These are phyloP conservation scores for Trichoderma polysporum DNA, from an alignment of 2,329 filamentous ascomycete genomes.

Conservation along the genomic window DNA sequence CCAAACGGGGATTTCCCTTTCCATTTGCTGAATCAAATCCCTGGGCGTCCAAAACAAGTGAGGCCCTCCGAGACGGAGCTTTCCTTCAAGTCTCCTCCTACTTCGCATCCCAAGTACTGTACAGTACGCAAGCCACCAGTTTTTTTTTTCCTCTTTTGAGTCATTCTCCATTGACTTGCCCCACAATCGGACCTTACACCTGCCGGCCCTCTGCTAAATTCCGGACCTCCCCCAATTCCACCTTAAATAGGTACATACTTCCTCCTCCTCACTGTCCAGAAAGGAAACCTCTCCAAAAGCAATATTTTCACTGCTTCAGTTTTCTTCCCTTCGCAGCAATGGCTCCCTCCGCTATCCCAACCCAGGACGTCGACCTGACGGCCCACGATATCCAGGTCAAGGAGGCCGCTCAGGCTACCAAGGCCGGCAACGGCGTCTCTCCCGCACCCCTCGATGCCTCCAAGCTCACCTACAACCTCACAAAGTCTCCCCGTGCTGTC, in stretches of 20 bases:
- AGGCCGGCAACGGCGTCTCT: conserved; percentile 42
- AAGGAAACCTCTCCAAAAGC: not conserved
- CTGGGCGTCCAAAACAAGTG: not conserved
- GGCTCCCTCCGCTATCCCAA: conserved; percentile 49
- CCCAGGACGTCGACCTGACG: conserved; percentile 52
- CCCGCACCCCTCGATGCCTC: conserved; percentile 61
- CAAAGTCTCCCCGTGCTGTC: conserved; percentile 50
- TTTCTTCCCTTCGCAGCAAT: conserved; percentile 34
- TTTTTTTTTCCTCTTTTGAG: conserved; percentile 4
- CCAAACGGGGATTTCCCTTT: no score
- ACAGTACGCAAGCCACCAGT: not conserved
- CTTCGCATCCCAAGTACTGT: not conserved
- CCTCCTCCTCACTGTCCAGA: not conserved
- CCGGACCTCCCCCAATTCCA: not conserved
- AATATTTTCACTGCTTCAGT: not conserved
- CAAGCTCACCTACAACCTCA: conserved; percentile 56
- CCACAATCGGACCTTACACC: conserved; percentile 12
- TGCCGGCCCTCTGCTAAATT: not conserved
- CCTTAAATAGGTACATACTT: not conserved
- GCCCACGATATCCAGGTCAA: conserved; percentile 53
- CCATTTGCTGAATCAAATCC: not conserved
- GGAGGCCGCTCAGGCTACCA: conserved; percentile 37
- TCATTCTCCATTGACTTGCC: conserved; percentile 18
- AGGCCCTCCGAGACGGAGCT: not conserved
- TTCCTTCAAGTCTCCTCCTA: not conserved